A percentile compares a stretch with the other conserved stretches of the same genome.
phyloP scores from a whole-genome alignment of 495 filamentous ascomycete species.

The Ramalina peruviana region DNA sequence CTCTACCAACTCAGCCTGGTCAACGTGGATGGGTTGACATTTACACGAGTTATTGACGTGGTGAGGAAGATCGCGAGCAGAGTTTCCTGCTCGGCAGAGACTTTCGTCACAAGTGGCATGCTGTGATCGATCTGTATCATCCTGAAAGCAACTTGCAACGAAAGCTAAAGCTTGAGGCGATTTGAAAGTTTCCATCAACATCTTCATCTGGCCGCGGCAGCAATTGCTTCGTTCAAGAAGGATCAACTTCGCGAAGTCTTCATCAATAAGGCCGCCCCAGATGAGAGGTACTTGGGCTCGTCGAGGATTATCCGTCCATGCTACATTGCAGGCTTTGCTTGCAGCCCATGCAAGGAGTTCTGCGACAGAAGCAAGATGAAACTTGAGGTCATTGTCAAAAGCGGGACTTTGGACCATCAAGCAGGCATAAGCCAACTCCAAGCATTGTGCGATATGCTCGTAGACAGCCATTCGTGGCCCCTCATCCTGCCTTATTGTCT shows the following conservation, averaged over 20 bases:
- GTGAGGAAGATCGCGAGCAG: neutral
- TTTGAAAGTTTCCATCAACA: constrained; percentile 1
- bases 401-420: neutral
- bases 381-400: constrained; percentile 5
- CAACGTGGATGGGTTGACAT: constrained; percentile 2
- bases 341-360: constrained; percentile 2
- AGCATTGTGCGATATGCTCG: constrained; percentile 1
- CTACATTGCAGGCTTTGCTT: constrained; percentile 4
- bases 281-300: neutral
- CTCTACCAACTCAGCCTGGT: constrained; percentile 2
- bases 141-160: constrained; percentile 6
- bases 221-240: constrained; percentile 5
- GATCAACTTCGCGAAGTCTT: neutral
- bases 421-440: constrained; percentile 1
- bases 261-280: neutral
- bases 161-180: constrained; percentile 5
- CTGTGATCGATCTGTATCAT: neutral
- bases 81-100: constrained; percentile 1
- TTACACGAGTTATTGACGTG: constrained; percentile 1
- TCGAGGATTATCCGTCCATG: neutral
- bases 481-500: neutral
- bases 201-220: constrained; percentile 5
- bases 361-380: constrained; percentile 8
- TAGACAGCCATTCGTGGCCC: neutral
- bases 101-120: constrained; percentile 2